phyloP scores from a whole-genome alignment of 495 filamentous ascomycete species.

The Haplographium delicatum region DNA sequence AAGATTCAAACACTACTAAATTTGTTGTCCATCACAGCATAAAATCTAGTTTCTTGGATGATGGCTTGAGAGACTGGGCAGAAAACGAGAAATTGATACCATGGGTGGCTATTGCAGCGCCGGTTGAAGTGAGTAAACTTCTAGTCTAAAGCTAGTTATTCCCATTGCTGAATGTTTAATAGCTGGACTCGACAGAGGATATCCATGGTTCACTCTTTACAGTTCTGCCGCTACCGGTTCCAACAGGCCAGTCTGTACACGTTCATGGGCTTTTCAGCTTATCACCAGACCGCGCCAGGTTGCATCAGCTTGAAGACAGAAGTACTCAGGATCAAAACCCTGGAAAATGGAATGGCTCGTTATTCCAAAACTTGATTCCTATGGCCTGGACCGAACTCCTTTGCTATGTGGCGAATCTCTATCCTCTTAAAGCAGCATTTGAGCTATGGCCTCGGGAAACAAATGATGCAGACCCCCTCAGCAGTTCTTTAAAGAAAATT shows the following conservation, averaged over 20 bases:
- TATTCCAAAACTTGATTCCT: slow-evolving; percentile 32
- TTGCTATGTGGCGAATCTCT: slow-evolving; percentile 2
- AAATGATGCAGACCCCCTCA: slow-evolving; percentile 6
- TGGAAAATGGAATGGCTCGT: slow-evolving; percentile 33
- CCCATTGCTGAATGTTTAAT: neutral
- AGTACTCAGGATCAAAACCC: slow-evolving; percentile 23
- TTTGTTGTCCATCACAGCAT: slow-evolving; percentile 32
- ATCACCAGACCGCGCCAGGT: slow-evolving; percentile 33
- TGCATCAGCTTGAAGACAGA: slow-evolving; percentile 27
- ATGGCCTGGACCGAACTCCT: slow-evolving; percentile 28
- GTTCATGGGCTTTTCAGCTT: slow-evolving; percentile 39
- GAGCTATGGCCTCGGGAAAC: slow-evolving; percentile 8
- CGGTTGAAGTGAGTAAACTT: slow-evolving; percentile 21
- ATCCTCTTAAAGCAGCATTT: slow-evolving; percentile 6
- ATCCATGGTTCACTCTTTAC: slow-evolving; percentile 32
- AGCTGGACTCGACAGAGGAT: neutral
- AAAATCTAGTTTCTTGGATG: slow-evolving; percentile 9
- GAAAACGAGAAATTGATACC: slow-evolving; percentile 32
- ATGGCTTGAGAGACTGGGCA: slow-evolving; percentile 30
- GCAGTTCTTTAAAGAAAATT: slow-evolving; percentile 8
- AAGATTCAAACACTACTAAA: neutral
- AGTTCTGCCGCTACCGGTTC: slow-evolving; percentile 35
- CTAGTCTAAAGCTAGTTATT: neutral
- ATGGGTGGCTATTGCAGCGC: slow-evolving; percentile 37
- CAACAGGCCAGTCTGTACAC: slow-evolving; percentile 34